Conservation (phyloP, 2,329 filamentous ascomycete species). For the Stemphylium beticola region DNA sequence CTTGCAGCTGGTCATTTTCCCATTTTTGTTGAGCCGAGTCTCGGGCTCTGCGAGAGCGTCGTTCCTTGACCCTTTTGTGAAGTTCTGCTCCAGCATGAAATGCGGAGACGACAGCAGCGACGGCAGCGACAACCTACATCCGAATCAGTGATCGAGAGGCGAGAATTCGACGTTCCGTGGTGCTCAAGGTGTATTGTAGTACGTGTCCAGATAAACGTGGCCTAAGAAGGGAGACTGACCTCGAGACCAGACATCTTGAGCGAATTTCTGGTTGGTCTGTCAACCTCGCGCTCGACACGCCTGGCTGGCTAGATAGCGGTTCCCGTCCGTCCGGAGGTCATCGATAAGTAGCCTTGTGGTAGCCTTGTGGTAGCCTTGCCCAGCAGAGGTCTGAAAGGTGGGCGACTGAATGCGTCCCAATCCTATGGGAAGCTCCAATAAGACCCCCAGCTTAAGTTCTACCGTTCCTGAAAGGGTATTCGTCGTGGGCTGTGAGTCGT, state of each 20-base stretch:
- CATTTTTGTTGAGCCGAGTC: conserved; percentile 35
- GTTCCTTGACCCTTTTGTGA: conserved; percentile 44
- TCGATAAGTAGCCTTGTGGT: not conserved
- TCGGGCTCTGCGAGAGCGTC: conserved; percentile 36
- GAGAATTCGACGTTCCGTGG: not conserved
- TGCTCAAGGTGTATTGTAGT: not conserved
- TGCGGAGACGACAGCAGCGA: conserved; percentile 52
- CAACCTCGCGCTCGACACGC: not conserved
- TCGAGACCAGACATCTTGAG: conserved; percentile 36
- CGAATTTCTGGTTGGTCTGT: not conserved
- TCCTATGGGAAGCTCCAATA: not conserved
- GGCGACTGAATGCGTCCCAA: not conserved
- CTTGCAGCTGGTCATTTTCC: conserved; percentile 48
- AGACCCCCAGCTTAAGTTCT: not conserved
- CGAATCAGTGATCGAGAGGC: not conserved
- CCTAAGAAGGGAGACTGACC: conserved; percentile 22
- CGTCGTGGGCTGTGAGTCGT: not conserved
- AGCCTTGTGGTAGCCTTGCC: not conserved
- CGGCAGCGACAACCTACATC: conserved; percentile 47
- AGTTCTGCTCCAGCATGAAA: conserved; percentile 52
- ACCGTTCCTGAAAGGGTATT: not conserved
- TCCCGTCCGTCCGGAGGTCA: conserved; percentile 2
- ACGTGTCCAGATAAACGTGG: no score
- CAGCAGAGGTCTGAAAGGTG: not conserved
- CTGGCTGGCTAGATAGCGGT: not conserved